Percentiles rank a stretch among this genome's conserved stretches.
phyloP scores from a whole-genome alignment of 2,329 filamentous ascomycete genomes.

The Bertia moriformis region DNA sequence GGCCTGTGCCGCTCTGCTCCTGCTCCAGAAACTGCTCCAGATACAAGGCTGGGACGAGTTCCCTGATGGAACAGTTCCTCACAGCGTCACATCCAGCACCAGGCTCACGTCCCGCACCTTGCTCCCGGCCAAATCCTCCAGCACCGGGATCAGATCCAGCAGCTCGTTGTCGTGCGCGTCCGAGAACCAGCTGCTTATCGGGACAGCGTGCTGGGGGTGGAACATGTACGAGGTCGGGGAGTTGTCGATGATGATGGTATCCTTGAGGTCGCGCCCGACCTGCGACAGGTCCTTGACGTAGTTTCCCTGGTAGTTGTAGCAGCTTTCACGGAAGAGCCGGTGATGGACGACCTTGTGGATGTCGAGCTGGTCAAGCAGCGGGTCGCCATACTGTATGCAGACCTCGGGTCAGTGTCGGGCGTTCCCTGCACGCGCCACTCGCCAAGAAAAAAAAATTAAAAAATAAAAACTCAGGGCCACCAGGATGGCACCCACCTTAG shows the following conservation, averaged over 20 bases:
- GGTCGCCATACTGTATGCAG: constrained; percentile 82
- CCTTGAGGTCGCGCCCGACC: constrained; percentile 83
- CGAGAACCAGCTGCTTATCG: constrained; percentile 99
- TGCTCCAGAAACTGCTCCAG: too few species aligned
- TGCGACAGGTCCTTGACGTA: constrained; percentile 98
- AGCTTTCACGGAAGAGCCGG: constrained; percentile 90
- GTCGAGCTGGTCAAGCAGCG: constrained; percentile 85
- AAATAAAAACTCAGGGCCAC: background rate
- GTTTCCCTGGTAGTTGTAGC: constrained; percentile 98
- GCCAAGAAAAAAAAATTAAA: constrained; percentile 3
- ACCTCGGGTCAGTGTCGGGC: too few species aligned
- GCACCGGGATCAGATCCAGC: constrained; percentile 89
- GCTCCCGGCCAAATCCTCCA: constrained; percentile 81
- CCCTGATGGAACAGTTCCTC: constrained; percentile 18
- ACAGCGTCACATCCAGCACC: constrained; percentile 80
- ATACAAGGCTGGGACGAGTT: constrained; percentile 10
- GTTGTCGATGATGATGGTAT: constrained; percentile 99
- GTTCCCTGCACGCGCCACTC: too few species aligned
- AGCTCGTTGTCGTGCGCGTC: constrained; percentile 98
- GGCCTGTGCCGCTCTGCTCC: too few species aligned
- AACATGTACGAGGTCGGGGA: constrained; percentile 99
- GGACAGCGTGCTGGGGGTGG: constrained; percentile 95
- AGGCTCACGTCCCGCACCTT: constrained; percentile 93
- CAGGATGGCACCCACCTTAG: constrained; percentile 51
- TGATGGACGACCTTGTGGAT: constrained; percentile 96